phyloP scores from a whole-genome alignment of 2,329 filamentous ascomycete species.

The Xylaria sp. region DNA sequence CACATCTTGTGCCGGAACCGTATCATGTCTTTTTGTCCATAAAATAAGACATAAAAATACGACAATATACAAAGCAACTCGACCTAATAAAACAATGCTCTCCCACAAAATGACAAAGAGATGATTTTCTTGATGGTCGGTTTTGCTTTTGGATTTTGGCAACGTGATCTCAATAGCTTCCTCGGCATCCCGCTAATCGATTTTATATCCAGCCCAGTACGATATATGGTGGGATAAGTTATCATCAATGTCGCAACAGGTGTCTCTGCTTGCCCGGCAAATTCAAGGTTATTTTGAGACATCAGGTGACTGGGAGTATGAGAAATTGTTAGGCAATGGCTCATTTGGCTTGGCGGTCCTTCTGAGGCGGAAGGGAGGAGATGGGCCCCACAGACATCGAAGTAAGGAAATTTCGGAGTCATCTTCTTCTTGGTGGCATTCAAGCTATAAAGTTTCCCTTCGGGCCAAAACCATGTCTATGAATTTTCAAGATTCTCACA shows the following conservation, averaged over 20 bases:
- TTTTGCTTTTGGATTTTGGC: neutral
- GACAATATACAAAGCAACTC: neutral
- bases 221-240: neutral
- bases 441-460: neutral
- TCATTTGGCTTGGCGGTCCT: slow-evolving; percentile 16
- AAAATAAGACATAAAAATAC: slow-evolving; percentile 4
- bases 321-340: slow-evolving; percentile 15
- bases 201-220: neutral
- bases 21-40: slow-evolving; percentile 6
- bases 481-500: neutral
- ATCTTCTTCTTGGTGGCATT: neutral
- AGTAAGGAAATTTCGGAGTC: neutral
- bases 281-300: neutral
- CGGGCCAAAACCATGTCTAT: neutral
- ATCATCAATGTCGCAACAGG: neutral
- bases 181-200: neutral
- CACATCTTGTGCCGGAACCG: neutral
- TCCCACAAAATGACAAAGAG: slow-evolving; percentile 5
- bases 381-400: neutral
- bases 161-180: neutral
- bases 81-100: neutral
- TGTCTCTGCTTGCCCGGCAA: neutral
- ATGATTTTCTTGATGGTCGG: neutral
- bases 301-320: slow-evolving; percentile 19
- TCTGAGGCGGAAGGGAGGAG: slow-evolving; percentile 2